Evolutionary conservation across 176 grass and related monocot species (phyloP), one percentile per base, ranked within the genome.

Genomic region (Oryza officinalis): DNA sequence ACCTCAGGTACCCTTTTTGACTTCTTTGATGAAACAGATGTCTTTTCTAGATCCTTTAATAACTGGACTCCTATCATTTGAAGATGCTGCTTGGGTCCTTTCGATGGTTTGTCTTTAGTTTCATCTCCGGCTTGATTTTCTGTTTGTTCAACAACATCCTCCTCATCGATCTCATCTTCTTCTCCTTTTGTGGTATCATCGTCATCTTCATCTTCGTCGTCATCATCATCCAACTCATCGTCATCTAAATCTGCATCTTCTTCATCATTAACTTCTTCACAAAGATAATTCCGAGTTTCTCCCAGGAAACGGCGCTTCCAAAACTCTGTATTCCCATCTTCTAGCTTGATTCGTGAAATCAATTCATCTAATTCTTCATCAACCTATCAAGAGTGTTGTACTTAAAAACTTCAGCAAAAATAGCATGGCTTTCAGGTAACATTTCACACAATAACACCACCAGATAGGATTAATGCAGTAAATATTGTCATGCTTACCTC

Each of bases 251-350:
- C 82, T 76, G 82, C 70, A 47, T 89, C 72, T 35, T 83, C 88
- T 68, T 65, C 63, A 79, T 74, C 78, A 81, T 44, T 94, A 83
- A 85, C 81, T 74, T 89, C 85, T 59, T 92, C 89, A 76, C 85
- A 89, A 82, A 89, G 69, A 79, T 87, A 71, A 50, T 89, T 93
- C 77, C 79, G 80, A 73, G 84, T 95, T 91, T 98, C 92, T 72
- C 96, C 96, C 77, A 98, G 83, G 70, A 98, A 98, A 83, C 96
- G 92, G 4, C 86, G 80, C 83, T 88, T 94, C 96, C 96, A 98
- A 49, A 91, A 98, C 38, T 98, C 96, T 22, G 96, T 98, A 75
- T 98, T 93, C 76, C 96, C 96, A 75, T 98, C 96, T 91, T 98
- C 72, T 74, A 87, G 90, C 47, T 98, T 93, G 79, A 98, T 93